These are phyloP conservation scores for Neurospora tetrasperma DNA, from an alignment of 495 filamentous ascomycete genomes.

Conservation along the genomic window DNA sequence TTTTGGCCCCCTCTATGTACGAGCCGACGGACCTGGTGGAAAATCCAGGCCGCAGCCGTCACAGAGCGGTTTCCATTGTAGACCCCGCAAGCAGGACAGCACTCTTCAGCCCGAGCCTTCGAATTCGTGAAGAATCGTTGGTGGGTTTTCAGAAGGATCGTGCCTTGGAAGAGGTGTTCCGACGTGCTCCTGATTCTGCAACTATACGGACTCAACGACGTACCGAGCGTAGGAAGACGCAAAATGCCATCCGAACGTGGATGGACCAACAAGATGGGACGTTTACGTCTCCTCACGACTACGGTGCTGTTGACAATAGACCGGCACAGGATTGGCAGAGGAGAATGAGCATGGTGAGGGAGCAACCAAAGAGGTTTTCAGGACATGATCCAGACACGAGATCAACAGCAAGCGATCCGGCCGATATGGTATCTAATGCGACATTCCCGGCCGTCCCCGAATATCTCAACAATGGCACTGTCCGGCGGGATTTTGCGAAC, in stretches of 20 bases:
- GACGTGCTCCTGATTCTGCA: constrained; percentile 37
- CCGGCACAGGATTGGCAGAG: constrained; percentile 27
- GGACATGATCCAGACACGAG: constrained; percentile 37
- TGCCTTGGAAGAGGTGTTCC: constrained; percentile 87
- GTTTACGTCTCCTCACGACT: constrained; percentile 46
- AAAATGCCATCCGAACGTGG: constrained; percentile 72
- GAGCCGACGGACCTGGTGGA: constrained; percentile 66
- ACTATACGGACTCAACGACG: constrained; percentile 39
- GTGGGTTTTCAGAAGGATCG: constrained; percentile 79
- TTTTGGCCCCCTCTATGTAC: constrained; percentile 58
- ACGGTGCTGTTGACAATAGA: constrained; percentile 37
- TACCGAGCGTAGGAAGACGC: constrained; percentile 53
- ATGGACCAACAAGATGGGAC: constrained; percentile 66
- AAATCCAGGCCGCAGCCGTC: constrained; percentile 24
- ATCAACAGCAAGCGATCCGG: constrained; percentile 46
- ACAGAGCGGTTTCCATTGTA: constrained; percentile 43
- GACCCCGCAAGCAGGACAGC: constrained; percentile 37
- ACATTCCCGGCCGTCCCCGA: constrained; percentile 23
- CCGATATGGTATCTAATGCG: constrained; percentile 38
- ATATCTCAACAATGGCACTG: constrained; percentile 13
- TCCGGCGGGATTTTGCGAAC: constrained; percentile 20
- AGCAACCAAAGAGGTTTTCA: constrained; percentile 27
- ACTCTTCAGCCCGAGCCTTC: constrained; percentile 58
- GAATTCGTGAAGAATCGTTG: constrained; percentile 71
- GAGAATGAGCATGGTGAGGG: constrained; percentile 33